These are phyloP conservation scores for Mortierella sp. DNA, from an alignment of 371 early-diverging fungal species.

Conservation along the genomic window DNA sequence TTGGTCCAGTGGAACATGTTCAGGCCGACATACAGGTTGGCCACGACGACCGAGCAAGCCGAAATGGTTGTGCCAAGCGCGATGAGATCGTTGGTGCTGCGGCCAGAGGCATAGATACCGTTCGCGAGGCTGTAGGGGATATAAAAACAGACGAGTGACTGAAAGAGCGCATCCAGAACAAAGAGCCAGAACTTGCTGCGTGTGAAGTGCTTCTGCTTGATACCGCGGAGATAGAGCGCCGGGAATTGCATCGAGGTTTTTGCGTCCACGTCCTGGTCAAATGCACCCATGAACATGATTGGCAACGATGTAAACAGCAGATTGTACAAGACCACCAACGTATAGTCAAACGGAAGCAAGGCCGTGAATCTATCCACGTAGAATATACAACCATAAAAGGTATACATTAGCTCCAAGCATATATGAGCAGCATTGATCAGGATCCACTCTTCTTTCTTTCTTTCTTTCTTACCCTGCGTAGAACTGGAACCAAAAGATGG, in stretches of 20 bases:
- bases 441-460: not conserved
- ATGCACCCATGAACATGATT: conserved; percentile 79
- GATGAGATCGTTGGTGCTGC: conserved; percentile 70
- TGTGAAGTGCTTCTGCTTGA: conserved; percentile 85
- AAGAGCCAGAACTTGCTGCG: conserved; percentile 86
- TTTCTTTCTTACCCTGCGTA: conserved; percentile 69
- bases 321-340: conserved; percentile 80
- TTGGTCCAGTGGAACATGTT: conserved; percentile 85
- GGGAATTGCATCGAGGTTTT: conserved; percentile 81
- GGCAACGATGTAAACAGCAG: conserved; percentile 82
- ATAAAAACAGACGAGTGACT: conserved; percentile 87
- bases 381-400: not conserved
- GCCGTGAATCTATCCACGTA: conserved; percentile 61
- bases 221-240: conserved; percentile 88
- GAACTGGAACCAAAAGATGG: conserved; percentile 87
- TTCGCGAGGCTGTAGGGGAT: conserved; percentile 69
- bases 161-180: conserved; percentile 87
- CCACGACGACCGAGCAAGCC: conserved; percentile 76
- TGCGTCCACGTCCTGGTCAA: conserved; percentile 92
- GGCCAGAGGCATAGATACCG: conserved; percentile 62
- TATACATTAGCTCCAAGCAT: not conserved
- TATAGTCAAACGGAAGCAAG: conserved; percentile 81
- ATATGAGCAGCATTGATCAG: not conserved
- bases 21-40: conserved; percentile 84
- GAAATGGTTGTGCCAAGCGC: conserved; percentile 85